phyloP scores from a whole-genome alignment of 2,329 filamentous ascomycete genomes.

The Trichoderma breve region DNA sequence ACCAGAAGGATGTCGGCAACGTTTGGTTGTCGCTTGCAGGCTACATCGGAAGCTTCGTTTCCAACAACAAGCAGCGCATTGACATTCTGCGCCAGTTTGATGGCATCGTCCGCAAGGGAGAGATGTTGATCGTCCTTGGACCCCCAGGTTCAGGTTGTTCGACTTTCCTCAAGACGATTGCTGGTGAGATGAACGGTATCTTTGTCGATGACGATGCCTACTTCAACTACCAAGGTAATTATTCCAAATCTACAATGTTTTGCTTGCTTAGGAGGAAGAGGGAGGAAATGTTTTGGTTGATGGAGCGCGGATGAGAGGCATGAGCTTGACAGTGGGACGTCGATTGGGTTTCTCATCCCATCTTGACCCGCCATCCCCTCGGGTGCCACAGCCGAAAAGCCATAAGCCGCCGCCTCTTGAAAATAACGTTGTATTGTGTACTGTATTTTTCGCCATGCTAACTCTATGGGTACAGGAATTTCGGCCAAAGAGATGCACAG shows the following conservation, averaged over 20 bases:
- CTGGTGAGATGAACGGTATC: constrained; percentile 80
- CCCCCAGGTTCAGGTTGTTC: constrained; percentile 75
- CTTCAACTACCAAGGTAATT: constrained; percentile 75
- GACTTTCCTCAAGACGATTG: constrained; percentile 80
- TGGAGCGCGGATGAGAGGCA: neutral
- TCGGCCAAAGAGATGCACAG: constrained; percentile 72
- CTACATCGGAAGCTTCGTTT: constrained; percentile 48
- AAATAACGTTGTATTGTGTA: neutral
- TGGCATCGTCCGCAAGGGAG: constrained; percentile 65
- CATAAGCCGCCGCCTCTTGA: neutral
- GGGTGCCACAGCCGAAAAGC: neutral
- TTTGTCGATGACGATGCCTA: constrained; percentile 67
- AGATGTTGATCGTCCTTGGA: constrained; percentile 74
- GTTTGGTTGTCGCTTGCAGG: constrained; percentile 53
- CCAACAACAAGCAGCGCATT: constrained; percentile 55
- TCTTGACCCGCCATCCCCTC: neutral
- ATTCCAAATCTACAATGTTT: neutral
- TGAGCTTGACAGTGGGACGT: neutral
- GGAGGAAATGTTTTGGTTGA: neutral
- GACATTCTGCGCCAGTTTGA: constrained; percentile 69
- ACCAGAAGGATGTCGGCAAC: constrained; percentile 66
- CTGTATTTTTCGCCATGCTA: neutral
- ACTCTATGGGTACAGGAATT: constrained; percentile 46
- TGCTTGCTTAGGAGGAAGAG: too few relatives aligned
- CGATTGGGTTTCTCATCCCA: neutral